Base-by-base conservation (phyloP, 2,329 filamentous ascomycete genomes). In the Xylaria multiplex region DNA sequence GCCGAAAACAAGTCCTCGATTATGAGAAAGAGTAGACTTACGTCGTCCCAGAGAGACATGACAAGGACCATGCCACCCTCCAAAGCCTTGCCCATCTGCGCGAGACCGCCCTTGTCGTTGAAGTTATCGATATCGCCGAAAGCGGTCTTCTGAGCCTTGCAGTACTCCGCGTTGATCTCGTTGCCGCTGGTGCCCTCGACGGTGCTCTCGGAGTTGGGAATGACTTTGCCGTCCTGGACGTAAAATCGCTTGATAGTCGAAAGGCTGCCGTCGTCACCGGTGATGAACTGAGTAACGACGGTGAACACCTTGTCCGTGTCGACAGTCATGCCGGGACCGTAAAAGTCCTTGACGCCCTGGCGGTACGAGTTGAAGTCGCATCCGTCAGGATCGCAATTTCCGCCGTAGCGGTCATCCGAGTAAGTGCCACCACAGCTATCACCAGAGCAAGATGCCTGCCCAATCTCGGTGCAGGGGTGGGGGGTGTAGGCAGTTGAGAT, bases 301-400 rank as follows among this genome's bases (percentile, higher is more conserved):
- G 86, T 89, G 74, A 89, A 81, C 66, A 82, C 82, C 71, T 81
- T 80, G 65, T 71, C 81, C 58, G 85, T 87, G 77, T 89, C 83
- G 70, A 90, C 80, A 27, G 79, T 86, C 73, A 79, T 79, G 66
- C 83, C 84, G 0, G 81, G 78, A 54, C 87, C 88, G 79, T 85
- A 90, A 81, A 89, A 90, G 76, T 80, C 78, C 49, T 79, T 79
- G 74, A 84, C 82, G 62, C 88, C 88, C 81, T 87, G 83, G 73
- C 87, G 86, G 84, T 84, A 90, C 37, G 84, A 79, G 82, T 88
- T 88, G 82, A 86, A 89, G 75, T 89, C 88, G 71, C 88, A 90
- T 57, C 88, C 88, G 70, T 88, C 85, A 67, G 86, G 85, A 76
- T 90, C 88, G 77, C 88, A 90, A 62, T 84, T 77, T 62, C 87